Base-by-base conservation (phyloP, 1,284 basidiomycete species). In the Anthracocystis setariae region DNA sequence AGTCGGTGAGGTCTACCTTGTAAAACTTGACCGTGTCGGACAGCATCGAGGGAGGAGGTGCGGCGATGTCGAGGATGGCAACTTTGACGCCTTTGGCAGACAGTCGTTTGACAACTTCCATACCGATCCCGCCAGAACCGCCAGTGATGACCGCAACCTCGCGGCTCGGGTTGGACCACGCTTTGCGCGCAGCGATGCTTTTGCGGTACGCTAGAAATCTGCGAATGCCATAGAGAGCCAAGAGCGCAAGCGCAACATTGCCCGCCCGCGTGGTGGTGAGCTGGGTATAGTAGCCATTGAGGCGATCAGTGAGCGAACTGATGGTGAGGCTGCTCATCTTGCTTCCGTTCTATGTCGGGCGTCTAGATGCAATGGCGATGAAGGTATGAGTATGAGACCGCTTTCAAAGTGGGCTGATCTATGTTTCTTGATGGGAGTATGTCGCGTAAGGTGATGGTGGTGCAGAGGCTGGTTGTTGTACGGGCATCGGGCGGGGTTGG, bases 61-160 rank as follows among this genome's bases (percentile, higher is more conserved):
- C 45, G 12, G 57, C 68, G 38, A 82, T 58, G 63, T 82, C 81
- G 27, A 82, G 59, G 42, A 82, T 79, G 42, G 80, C 81, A n/a
- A 82, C 69, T 20, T 73, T 74, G 40, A 78, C 69, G 46, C 61
- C 73, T 35, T 38, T 73, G 24, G 46, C 62, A 15, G 65, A 35
- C 23, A 73, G 55, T 17, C 60, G 44, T 57, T 77, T 58, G 12
- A 82, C 81, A 20, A 77, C 53, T 24, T 71, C 66, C 46, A 70
- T 75, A 32, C 81, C 81, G 54, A 82, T 81, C 10, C 81, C 81
- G 18, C 77, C 73, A 2, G 78, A 69, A 3, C 80, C 81, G n/a
- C 81, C 81, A 17, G 81, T 82, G 55, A 82, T 54, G 42, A 80
- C 78, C 25, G 80, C 66, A 3, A 82, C 77, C 27, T 82, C 77